These are phyloP conservation scores for Bipolaris victoriae DNA, from an alignment of 2,329 filamentous ascomycete species.

Conservation along the genomic window DNA sequence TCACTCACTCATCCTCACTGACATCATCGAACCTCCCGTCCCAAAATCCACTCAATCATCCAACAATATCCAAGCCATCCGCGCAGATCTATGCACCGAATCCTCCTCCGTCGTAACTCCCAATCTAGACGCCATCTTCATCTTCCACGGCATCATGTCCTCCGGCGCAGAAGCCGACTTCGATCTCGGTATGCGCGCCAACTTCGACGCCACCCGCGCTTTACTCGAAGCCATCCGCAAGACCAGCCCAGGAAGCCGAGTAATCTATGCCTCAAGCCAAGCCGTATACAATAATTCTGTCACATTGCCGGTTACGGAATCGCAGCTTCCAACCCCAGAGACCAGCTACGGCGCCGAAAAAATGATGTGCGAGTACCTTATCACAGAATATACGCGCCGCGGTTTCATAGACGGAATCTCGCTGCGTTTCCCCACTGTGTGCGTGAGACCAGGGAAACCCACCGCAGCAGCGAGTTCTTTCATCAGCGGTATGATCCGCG, in stretches of 20 bases:
- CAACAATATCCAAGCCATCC: conserved; percentile 54
- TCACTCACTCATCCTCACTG: conserved; percentile 60
- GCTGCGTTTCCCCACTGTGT: conserved; percentile 64
- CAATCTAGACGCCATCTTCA: conserved; percentile 47
- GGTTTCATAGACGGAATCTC: conserved; percentile 62
- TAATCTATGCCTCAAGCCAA: conserved; percentile 65
- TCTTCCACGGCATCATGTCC: conserved; percentile 71
- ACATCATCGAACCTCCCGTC: conserved; percentile 59
- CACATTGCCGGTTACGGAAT: conserved; percentile 20
- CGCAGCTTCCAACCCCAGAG: conserved; percentile 61
- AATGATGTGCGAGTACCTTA: conserved; percentile 62
- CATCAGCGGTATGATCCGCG: conserved; percentile 65
- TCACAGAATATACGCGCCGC: conserved; percentile 65
- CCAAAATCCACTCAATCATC: conserved; percentile 49
- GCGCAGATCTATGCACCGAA: conserved; percentile 56
- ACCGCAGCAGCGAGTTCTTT: conserved; percentile 65
- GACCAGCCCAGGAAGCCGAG: conserved; percentile 58
- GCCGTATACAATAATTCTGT: conserved; percentile 66
- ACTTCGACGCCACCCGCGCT: conserved; percentile 62
- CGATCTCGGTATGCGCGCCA: conserved; percentile 62
- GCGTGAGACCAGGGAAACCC: conserved; percentile 63
- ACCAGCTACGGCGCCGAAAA: conserved; percentile 67
- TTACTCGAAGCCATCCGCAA: conserved; percentile 59
- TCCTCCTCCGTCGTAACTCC: conserved; percentile 15
- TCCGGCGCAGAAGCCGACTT: conserved; percentile 65